Evolutionary conservation across 148 eudicot species (phyloP), one percentile per base, ranked within the genome.

Genomic region (Spergularia marina): DNA sequence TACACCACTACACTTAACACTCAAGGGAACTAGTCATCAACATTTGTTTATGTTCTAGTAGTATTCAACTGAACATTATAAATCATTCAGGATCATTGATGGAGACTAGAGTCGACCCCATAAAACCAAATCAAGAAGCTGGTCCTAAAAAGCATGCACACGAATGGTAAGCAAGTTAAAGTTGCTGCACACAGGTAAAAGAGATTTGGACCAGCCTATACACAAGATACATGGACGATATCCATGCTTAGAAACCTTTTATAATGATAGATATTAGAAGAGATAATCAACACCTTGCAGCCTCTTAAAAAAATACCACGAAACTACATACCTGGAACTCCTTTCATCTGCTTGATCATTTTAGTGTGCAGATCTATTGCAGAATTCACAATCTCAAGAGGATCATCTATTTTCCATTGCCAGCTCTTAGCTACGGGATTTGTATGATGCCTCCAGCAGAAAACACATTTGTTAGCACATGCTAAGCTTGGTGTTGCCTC

Each of bases 361-460:
- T 95, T 92, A 16, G 90, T 92, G 78, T 95, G 98, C 78, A 90
- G 83, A 44, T 90, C 89, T 59, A 95, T 87, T 11, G 98, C 97
- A 84, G 96, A 83, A 64, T 88, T 87, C 41, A 95, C 97, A 74
- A 95, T 95, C 78, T 79, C 94, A 70, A 88, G 52, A 58, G 98
- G 96, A 81, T 95, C 94, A 76, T 95, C 98, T 97, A 95, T 92
- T 84, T 95, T 95, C 98, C 98, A 95, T 76, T 80, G 85, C 97
- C 98, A 95, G 80, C 85, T 90, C 86, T 89, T 95, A 53, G 85
- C 98, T 30, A 92, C 98, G 59, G 98, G 98, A 81, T 95, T 95
- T 18, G 98, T 95, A 84, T 95, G 97, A 86, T 95, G 98, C 83
- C 98, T 91, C 98, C 98, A 95, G 74, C 98, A 95, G 63, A 95